These are phyloP conservation scores for Dorcoceras hygrometricum DNA, from an alignment of 257 asterid genomes.

Conservation along the genomic window DNA sequence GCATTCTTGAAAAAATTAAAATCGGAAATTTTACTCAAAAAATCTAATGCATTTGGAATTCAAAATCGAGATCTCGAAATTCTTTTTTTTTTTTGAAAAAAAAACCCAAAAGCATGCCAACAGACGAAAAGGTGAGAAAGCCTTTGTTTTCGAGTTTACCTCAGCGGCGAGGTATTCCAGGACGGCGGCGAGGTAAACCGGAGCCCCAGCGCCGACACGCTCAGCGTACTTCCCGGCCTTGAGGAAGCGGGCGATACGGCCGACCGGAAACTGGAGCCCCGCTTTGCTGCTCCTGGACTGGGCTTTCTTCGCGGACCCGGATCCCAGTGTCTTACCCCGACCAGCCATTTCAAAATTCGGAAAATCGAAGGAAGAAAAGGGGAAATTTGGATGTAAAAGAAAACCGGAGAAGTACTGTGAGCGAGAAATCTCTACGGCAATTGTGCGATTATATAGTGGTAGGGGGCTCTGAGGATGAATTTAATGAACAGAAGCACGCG, in stretches of 20 bases:
- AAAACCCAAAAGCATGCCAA: slow-evolving; percentile 10
- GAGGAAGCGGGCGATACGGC: slow-evolving; percentile 47
- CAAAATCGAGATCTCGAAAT: neutral
- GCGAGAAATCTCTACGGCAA: neutral
- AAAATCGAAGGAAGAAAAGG: neutral
- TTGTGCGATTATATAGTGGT: slow-evolving; percentile 24
- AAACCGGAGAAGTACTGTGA: neutral
- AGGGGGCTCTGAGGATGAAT: neutral
- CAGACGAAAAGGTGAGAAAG: neutral
- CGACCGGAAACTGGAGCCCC: slow-evolving; percentile 51
- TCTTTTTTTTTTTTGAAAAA: too few species aligned
- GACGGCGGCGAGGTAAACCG: slow-evolving; percentile 45
- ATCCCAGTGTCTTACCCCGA: slow-evolving; percentile 48
- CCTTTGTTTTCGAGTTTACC: slow-evolving; percentile 18
- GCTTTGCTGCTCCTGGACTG: slow-evolving; percentile 50
- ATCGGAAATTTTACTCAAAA: neutral
- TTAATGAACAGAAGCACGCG: slow-evolving; percentile 24
- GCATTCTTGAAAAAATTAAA: neutral
- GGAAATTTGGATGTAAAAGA: neutral
- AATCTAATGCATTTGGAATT: neutral
- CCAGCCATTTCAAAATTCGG: slow-evolving; percentile 34
- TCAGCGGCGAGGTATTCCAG: slow-evolving; percentile 47
- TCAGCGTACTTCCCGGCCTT: slow-evolving; percentile 51
- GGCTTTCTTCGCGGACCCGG: slow-evolving; percentile 45
- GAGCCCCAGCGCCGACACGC: slow-evolving; percentile 56